Base-by-base conservation (phyloP, 2,329 filamentous ascomycete species). In the Pleoardoris graminearum region DNA sequence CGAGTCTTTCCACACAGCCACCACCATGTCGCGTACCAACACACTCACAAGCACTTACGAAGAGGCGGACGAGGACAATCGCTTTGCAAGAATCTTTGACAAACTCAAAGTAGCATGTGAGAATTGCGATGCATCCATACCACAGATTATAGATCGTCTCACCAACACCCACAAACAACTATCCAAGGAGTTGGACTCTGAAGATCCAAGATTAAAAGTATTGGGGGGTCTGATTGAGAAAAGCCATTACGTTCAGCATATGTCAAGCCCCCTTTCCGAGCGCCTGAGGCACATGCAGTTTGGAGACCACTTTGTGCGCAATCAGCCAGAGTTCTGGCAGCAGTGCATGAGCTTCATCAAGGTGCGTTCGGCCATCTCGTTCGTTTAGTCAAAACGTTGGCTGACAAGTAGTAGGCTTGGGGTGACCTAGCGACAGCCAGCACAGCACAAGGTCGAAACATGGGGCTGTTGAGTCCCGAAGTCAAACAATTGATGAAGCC, bases 51-150 rank as follows among this genome's bases (percentile, higher is more conserved):
- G 91, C 45, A 83, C 86, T 44, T 81, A 83, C 41, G 81, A 84
- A 30, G 70, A 73, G 51, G 82, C 82, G 2, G 88, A 91, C 58
- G 90, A 96, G 57, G 91, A 96, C 62, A 82, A 83, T 14, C 82
- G 86, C 23, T 96, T 96, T 60, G 92, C 96, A 57, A 84, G 80
- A 55, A 90, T 97, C 19, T 96, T 90, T 75, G 69, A 91, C 29
- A 88, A 88, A 39, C 78, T 96, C 21, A 85, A 87, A 39, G 82
- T 81, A 48, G 89, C 90, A 0, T 87, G 88, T 17, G 88, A 91
- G 43, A 79, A 90, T 43, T 86, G 91, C 23, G 81, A 89, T 60
- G 83, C 84, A 36, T 86, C 85, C 1, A 77, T 96, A 22, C 91
- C 91, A 0, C 78, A 66, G 36, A 72, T 72, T 11, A 61, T 65